Base-by-base conservation (phyloP, 371 early-diverging fungal species). In the Dichotomocladium elegans region DNA sequence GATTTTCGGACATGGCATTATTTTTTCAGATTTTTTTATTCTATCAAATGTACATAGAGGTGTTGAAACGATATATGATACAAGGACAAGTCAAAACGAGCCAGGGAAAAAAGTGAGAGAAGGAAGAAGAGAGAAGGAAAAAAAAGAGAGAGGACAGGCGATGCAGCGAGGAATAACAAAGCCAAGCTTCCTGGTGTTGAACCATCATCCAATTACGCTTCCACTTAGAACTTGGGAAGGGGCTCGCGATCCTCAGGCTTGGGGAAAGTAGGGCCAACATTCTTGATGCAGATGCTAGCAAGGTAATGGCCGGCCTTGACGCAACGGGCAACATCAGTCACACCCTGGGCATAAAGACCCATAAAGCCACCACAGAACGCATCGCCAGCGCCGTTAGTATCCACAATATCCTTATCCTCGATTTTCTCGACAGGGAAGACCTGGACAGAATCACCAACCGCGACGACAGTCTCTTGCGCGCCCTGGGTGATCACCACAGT, bases 311-410 rank as follows among this genome's bases (percentile, higher is more conserved):
- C 98, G 60, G 91, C 93, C 47, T 82, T 66, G 60, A 96, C 82
- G 61, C 88, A 86, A 46, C 68, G 68, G 34, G 60, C 58, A 15
- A 64, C 25, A 34, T 79, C 72, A 27, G 82, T 76, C 34, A 89
- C 62, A 47, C 92, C 93, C 64, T 82, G 88, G 51, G 91, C 87
- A 56, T 81, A 82, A 66, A 90, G 83, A 50, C 89, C 79, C 62
- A 96, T 66, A 83, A 94, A 98, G 22, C 95, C 98, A 57, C 94
- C 98, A 58, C 85, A 88, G 81, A 96, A 98, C 46, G 92, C 96
- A 74, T 98, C 98, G 64, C 98, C 96, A 60, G 94, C 95, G 63
- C 96, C 98, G 74, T 97, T 97, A 65, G 94, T 92, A 70, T 98
- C 98, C 43, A 92, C 92, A 55, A 98, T 93, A 56, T 93, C 83